These are phyloP conservation scores for Epichloe scottii DNA, from an alignment of 2,329 filamentous ascomycete species.

Conservation along the genomic window DNA sequence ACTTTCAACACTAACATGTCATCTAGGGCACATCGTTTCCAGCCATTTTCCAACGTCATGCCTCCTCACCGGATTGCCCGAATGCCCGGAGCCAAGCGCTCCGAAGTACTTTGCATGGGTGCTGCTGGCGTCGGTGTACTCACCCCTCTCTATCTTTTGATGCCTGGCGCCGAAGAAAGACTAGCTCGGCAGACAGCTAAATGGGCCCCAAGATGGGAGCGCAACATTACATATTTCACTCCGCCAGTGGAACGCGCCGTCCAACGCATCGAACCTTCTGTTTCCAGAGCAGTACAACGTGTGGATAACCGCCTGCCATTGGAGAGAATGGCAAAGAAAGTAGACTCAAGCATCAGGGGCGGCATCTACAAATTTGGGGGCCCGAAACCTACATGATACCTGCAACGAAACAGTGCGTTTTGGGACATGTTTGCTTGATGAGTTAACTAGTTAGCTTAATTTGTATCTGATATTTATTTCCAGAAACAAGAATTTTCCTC, in stretches of 20 bases:
- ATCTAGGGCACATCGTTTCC: too few relatives aligned
- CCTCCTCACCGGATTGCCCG: conserved; percentile 30
- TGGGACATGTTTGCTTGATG: too few relatives aligned
- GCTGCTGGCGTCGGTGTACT: conserved; percentile 40
- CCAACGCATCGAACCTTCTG: conserved; percentile 35
- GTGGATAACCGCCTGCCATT: conserved; percentile 36
- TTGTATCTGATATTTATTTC: too few relatives aligned
- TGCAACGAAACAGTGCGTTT: too few relatives aligned
- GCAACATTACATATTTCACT: conserved; percentile 41
- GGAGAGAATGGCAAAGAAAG: conserved; percentile 35
- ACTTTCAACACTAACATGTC: background rate
- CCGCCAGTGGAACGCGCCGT: conserved; percentile 34
- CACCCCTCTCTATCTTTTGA: conserved; percentile 43
- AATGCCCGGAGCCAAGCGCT: conserved; percentile 34
- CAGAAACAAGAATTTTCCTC: too few relatives aligned
- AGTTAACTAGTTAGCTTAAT: too few relatives aligned
- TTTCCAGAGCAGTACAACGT: conserved; percentile 31
- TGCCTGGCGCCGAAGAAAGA: conserved; percentile 43
- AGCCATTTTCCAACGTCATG: conserved; percentile 25
- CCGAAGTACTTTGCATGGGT: conserved; percentile 40
- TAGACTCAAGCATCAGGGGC: conserved; percentile 34
- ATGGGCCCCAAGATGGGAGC: conserved; percentile 49
- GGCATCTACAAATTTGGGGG: conserved; percentile 28
- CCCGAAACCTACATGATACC: conserved; percentile 6
- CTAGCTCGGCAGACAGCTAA: conserved; percentile 40